A percentile compares a stretch with the other conserved stretches of the same genome.
Evolutionary conservation across 2,329 filamentous ascomycete genomes (phyloP).

Genomic region (Chaetomiaceae sp.): DNA sequence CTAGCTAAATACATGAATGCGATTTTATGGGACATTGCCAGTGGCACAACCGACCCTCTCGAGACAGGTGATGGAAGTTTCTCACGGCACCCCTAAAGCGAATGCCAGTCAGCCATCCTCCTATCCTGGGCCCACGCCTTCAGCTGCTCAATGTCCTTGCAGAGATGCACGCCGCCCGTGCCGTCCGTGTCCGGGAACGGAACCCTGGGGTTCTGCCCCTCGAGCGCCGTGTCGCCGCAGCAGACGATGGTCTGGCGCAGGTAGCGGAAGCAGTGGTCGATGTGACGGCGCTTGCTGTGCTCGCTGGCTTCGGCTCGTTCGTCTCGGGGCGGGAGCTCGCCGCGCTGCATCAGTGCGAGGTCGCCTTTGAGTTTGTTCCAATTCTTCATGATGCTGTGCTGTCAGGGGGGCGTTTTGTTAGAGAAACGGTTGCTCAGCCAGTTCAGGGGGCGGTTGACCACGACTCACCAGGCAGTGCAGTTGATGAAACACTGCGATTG

Average conservation of each 20-base stretch:
- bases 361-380: slow-evolving; percentile 11
- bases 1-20: no score
- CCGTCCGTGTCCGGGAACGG: slow-evolving; percentile 1
- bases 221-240: slow-evolving; percentile 16
- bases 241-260: slow-evolving; percentile 13
- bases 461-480: slow-evolving; percentile 12
- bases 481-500: slow-evolving; percentile 13
- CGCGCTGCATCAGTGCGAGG: neutral
- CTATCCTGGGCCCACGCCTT: slow-evolving; percentile 2
- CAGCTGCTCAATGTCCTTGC: slow-evolving; percentile 4
- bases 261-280: slow-evolving; percentile 19
- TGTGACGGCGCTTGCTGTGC: neutral
- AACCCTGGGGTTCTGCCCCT: slow-evolving; percentile 6
- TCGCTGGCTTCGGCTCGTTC: neutral
- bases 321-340: neutral
- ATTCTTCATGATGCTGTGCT: slow-evolving; percentile 11
- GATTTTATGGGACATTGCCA: no score
- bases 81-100: no score
- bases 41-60: no score
- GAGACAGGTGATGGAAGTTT: no score
- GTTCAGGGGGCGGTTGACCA: neutral
- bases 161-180: neutral
- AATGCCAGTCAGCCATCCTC: neutral
- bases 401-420: no score
- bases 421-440: neutral